These are phyloP conservation scores for Nicotiana attenuata DNA, from an alignment of 257 asterid genomes.

Conservation along the genomic window DNA sequence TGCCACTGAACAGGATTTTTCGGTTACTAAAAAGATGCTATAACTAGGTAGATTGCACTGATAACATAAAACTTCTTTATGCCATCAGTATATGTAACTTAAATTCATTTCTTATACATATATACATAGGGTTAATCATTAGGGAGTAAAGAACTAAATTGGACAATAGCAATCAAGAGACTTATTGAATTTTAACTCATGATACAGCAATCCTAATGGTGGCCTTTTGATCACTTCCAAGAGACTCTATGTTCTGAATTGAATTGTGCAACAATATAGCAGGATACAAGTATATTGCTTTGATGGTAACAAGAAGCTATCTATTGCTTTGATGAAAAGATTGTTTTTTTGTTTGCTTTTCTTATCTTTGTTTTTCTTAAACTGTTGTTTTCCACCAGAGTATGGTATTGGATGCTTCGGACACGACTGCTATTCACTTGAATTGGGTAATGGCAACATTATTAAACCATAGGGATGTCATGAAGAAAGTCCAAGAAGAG, in stretches of 20 bases:
- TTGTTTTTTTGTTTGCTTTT: background rate
- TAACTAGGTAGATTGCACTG: no score
- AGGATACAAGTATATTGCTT: background rate
- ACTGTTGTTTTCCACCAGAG: background rate
- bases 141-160: no score
- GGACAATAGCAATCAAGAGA: no score
- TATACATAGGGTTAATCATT: no score
- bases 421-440: constrained; percentile 4
- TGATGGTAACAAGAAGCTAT: background rate
- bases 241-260: background rate
- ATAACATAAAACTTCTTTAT: no score
- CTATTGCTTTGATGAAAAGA: background rate
- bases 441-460: constrained; percentile 3
- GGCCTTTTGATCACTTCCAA: no score
- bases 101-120: no score
- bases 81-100: no score
- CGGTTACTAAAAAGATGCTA: no score
- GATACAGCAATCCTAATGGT: no score
- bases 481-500: constrained; percentile 10
- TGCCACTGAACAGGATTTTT: no score
- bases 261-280: background rate
- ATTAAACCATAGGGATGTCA: background rate
- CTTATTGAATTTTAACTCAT: no score
- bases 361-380: background rate
- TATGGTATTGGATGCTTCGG: constrained; percentile 13